Conservation (phyloP, 2,329 filamentous ascomycete species). For the Dendrostoma leiphaemia region DNA sequence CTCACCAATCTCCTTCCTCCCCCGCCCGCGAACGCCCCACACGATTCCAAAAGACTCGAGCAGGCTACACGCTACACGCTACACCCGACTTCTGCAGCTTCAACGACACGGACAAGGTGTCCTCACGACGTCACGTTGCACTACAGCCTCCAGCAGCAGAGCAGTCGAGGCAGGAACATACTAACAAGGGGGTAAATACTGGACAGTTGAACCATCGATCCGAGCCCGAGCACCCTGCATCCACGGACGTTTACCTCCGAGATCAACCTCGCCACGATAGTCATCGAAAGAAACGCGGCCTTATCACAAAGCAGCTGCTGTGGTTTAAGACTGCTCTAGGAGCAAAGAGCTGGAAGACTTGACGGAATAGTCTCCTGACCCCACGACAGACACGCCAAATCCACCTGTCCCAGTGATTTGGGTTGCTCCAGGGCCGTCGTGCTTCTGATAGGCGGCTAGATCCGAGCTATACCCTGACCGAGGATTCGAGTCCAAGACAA, state of each 20-base stretch:
- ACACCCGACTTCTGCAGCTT: background rate
- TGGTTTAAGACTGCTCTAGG: too few relatives aligned
- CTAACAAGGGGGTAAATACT: background rate
- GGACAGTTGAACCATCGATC: background rate
- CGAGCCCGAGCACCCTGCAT: conserved; percentile 9
- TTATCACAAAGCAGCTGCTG: too few relatives aligned
- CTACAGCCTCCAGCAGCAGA: background rate
- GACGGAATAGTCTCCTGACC: background rate
- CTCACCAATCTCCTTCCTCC: background rate
- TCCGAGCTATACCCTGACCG: conserved; percentile 6
- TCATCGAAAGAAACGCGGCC: background rate
- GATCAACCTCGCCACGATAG: background rate
- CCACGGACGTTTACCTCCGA: conserved; percentile 2
- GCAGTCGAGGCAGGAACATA: background rate
- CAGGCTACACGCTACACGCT: background rate
- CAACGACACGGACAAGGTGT: background rate
- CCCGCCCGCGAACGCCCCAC: background rate
- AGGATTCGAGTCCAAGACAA: conserved; percentile 13
- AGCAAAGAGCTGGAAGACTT: background rate
- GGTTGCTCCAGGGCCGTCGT: background rate
- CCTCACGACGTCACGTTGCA: conserved; percentile 7
- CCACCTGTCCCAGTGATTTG: background rate
- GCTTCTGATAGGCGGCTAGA: background rate
- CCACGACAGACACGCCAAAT: too few relatives aligned
- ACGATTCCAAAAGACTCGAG: background rate